Evolutionary conservation across 306 rosid species (phyloP).

Genomic region (Myrica gale): DNA sequence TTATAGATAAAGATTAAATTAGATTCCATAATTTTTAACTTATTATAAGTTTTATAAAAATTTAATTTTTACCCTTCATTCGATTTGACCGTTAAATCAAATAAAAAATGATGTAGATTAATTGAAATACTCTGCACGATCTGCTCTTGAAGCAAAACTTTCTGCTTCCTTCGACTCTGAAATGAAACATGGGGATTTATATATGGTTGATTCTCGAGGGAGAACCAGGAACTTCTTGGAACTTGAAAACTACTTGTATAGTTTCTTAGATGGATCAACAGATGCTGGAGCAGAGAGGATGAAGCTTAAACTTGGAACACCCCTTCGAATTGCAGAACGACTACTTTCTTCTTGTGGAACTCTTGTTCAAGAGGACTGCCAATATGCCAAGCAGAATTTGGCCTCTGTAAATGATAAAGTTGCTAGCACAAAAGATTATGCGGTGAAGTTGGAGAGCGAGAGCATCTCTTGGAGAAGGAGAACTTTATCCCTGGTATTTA

Average conservation of each 20-base stretch:
- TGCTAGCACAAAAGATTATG: constrained; percentile 57
- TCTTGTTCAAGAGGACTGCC: constrained; percentile 71
- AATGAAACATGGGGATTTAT: constrained; percentile 37
- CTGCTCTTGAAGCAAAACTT: constrained; percentile 88
- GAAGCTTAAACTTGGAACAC: constrained; percentile 92
- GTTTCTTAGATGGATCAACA: constrained; percentile 89
- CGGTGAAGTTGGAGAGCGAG: constrained; percentile 61
- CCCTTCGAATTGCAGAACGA: constrained; percentile 79
- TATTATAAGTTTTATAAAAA: too few species aligned
- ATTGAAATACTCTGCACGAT: too few species aligned
- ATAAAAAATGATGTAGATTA: too few species aligned
- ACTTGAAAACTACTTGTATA: constrained; percentile 72
- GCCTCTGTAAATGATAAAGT: constrained; percentile 53
- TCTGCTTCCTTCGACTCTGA: constrained; percentile 40
- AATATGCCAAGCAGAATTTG: constrained; percentile 73
- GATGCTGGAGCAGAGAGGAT: constrained; percentile 84
- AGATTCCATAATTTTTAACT: too few species aligned
- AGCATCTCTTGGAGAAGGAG: constrained; percentile 84
- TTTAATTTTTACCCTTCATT: too few species aligned
- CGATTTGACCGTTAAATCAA: too few species aligned
- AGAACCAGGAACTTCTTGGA: constrained; percentile 58
- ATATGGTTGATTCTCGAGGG: constrained; percentile 46
- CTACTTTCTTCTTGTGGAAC: constrained; percentile 64
- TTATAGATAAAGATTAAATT: too few species aligned
- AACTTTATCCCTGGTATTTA: constrained; percentile 59